Percentiles rank a stretch among this genome's conserved stretches.
These are phyloP conservation scores for Starmerella bombi DNA, from an alignment of 805 yeast genomes.

Conservation along the genomic window DNA sequence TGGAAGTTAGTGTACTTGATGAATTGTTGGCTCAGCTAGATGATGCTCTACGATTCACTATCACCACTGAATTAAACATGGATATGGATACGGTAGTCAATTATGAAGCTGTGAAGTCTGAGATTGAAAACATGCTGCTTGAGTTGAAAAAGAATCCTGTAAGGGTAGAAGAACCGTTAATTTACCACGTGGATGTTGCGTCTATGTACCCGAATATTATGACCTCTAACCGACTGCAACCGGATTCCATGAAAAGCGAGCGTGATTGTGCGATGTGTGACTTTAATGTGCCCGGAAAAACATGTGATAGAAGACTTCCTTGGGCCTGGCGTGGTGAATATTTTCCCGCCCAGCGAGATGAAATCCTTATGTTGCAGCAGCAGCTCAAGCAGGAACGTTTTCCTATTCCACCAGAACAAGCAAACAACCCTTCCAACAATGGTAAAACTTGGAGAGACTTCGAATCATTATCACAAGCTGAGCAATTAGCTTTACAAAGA, in stretches of 20 bases:
- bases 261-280: slow-evolving; percentile 97
- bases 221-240: slow-evolving; percentile 94
- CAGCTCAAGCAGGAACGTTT: slow-evolving; percentile 60
- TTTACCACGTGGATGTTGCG: slow-evolving; percentile 96
- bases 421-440: background rate
- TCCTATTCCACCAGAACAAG: slow-evolving; percentile 5
- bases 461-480: slow-evolving; percentile 61
- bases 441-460: slow-evolving; percentile 31
- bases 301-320: slow-evolving; percentile 77
- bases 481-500: slow-evolving; percentile 63
- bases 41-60: slow-evolving; percentile 64
- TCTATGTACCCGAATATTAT: slow-evolving; percentile 98
- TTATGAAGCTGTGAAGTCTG: slow-evolving; percentile 56
- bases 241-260: slow-evolving; percentile 92
- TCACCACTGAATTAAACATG: slow-evolving; percentile 66
- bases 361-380: slow-evolving; percentile 77
- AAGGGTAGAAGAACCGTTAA: slow-evolving; percentile 66
- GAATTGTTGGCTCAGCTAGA: slow-evolving; percentile 63
- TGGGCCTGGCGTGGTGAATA: slow-evolving; percentile 99
- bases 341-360: slow-evolving; percentile 81
- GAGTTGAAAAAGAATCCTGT: slow-evolving; percentile 49
- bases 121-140: slow-evolving; percentile 42
- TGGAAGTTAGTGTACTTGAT: slow-evolving; percentile 74
- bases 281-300: slow-evolving; percentile 87
- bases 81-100: slow-evolving; percentile 50